These are phyloP conservation scores for Pleurotus platypus DNA, from an alignment of 768 basidiomycete genomes.

Conservation along the genomic window DNA sequence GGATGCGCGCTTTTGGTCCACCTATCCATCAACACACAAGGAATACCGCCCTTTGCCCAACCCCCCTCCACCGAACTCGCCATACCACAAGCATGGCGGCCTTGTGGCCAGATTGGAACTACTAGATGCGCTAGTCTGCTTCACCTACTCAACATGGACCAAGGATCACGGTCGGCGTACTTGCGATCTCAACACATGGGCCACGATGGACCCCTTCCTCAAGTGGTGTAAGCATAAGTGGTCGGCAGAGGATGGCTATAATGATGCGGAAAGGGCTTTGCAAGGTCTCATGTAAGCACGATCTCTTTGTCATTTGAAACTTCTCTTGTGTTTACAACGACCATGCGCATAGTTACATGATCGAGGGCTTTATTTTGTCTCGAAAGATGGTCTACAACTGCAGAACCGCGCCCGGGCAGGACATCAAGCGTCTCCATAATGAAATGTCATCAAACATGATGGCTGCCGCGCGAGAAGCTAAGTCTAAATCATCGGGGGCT, in stretches of 20 bases:
- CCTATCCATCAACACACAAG: conserved; percentile 60
- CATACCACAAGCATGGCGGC: conserved; percentile 73
- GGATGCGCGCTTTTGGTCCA: conserved; percentile 74
- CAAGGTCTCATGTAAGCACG: conserved; percentile 74
- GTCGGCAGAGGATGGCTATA: conserved; percentile 45
- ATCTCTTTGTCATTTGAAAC: conserved; percentile 7
- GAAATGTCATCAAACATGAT: conserved; percentile 26
- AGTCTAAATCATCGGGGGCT: conserved; percentile 14
- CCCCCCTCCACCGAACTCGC: conserved; percentile 62
- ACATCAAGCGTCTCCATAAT: conserved; percentile 3
- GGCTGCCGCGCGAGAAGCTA: conserved; percentile 35
- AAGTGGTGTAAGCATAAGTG: conserved; percentile 72
- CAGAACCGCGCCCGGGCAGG: conserved; percentile 1
- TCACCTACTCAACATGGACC: conserved; percentile 82
- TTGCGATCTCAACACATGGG: conserved; percentile 64
- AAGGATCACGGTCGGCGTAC: conserved; percentile 56
- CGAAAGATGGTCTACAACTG: conserved; percentile 44
- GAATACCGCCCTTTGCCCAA: conserved; percentile 60
- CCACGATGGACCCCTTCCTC: conserved; percentile 66
- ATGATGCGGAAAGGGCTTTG: conserved; percentile 59
- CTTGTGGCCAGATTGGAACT: conserved; percentile 78
- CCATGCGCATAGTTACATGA: conserved; percentile 57
- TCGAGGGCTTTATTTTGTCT: conserved; percentile 69
- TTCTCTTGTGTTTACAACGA: conserved; percentile 26
- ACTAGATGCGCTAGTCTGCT: conserved; percentile 78